phyloP scores from a whole-genome alignment of 352 stramenopile species.

The Phytophthora pini region DNA sequence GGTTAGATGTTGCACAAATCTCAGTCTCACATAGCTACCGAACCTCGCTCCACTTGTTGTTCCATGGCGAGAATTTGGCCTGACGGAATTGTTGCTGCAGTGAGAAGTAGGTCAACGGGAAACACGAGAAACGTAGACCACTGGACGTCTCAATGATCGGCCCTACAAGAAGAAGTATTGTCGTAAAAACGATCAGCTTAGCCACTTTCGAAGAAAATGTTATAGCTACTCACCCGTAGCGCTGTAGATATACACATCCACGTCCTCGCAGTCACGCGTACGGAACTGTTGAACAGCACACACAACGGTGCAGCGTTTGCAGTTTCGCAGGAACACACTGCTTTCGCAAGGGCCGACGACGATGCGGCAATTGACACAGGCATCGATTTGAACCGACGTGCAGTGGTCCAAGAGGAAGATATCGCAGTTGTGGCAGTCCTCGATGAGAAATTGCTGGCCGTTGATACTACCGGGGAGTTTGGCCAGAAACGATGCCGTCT shows the following conservation, averaged over 20 bases:
- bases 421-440: slow-evolving; percentile 74
- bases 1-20: background rate
- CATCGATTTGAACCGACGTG: slow-evolving; percentile 81
- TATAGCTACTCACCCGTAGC: slow-evolving; percentile 43
- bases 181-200: slow-evolving; percentile 3
- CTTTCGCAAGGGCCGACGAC: slow-evolving; percentile 71
- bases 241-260: slow-evolving; percentile 74
- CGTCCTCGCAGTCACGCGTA: slow-evolving; percentile 64
- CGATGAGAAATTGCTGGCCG: slow-evolving; percentile 84
- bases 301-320: slow-evolving; percentile 65
- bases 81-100: slow-evolving; percentile 71
- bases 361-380: slow-evolving; percentile 73
- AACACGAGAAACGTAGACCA: slow-evolving; percentile 67
- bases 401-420: slow-evolving; percentile 83
- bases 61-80: slow-evolving; percentile 79
- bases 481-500: slow-evolving; percentile 45
- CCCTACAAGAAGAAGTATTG: slow-evolving; percentile 32
- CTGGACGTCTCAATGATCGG: slow-evolving; percentile 77
- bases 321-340: slow-evolving; percentile 79
- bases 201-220: background rate
- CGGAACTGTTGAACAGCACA: slow-evolving; percentile 80
- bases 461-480: slow-evolving; percentile 71
- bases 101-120: slow-evolving; percentile 72
- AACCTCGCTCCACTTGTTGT: slow-evolving; percentile 87
- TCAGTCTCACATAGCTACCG: background rate